Conservation (phyloP, 1,284 basidiomycete genomes). For the Testicularia cyperi region DNA sequence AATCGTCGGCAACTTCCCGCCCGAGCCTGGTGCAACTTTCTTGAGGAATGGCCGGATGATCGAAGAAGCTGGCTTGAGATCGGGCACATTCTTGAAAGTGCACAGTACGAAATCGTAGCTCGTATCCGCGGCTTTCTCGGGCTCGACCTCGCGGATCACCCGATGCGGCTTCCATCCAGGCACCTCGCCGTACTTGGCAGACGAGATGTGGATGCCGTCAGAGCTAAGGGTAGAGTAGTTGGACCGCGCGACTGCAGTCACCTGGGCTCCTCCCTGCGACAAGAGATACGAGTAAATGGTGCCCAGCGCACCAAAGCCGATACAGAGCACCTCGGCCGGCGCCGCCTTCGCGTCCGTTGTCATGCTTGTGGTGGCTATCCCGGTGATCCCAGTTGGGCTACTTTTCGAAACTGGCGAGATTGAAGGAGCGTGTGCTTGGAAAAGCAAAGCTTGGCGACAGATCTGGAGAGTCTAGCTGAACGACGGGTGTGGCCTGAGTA, state of each 20-base stretch:
- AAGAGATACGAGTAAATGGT: slow-evolving; percentile 68
- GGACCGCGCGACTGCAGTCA: slow-evolving; percentile 74
- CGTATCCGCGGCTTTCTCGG: slow-evolving; percentile 68
- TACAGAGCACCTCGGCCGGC: slow-evolving; percentile 60
- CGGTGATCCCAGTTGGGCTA: too few species aligned
- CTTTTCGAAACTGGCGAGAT: too few species aligned
- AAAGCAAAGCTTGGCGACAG: too few species aligned
- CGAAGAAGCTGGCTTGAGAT: slow-evolving; percentile 67
- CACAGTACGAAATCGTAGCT: slow-evolving; percentile 69
- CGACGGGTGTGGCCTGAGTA: too few species aligned
- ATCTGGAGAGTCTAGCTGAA: too few species aligned
- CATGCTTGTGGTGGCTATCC: background rate
- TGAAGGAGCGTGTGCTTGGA: too few species aligned
- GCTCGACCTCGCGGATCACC: slow-evolving; percentile 62
- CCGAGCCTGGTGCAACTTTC: slow-evolving; percentile 7
- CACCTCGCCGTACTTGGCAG: slow-evolving; percentile 68
- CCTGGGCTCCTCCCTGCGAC: slow-evolving; percentile 67
- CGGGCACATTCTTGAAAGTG: slow-evolving; percentile 74
- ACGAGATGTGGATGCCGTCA: slow-evolving; percentile 66
- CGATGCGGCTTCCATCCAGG: slow-evolving; percentile 69
- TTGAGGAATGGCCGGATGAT: slow-evolving; percentile 68
- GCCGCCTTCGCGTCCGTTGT: background rate
- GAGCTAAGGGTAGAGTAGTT: slow-evolving; percentile 68
- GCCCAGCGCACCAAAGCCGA: slow-evolving; percentile 65
- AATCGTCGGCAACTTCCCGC: slow-evolving; percentile 66